Base-by-base conservation (phyloP, 1,284 basidiomycete species). In the Fistulinella staudtii region DNA sequence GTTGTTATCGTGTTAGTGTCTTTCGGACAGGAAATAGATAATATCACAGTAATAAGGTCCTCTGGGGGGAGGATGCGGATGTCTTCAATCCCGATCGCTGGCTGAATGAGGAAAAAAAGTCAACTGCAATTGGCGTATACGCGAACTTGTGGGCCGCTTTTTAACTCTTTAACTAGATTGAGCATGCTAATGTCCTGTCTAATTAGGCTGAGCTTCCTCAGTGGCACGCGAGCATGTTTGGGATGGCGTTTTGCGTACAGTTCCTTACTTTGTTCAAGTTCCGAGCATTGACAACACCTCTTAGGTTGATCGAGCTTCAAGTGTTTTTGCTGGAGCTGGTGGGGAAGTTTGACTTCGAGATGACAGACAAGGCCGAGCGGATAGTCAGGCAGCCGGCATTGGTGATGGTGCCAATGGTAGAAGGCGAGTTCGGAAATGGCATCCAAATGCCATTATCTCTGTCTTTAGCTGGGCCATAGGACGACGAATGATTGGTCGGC, bases 61-160 rank as follows among this genome's bases (percentile, higher is more conserved):
- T 79, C 4, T 79, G 75, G 64, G 77, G 77, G 3, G 57, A 68
- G 9, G 73, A 80, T 49, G 71, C 76, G 0, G 58, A 76, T 29
- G 50, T 53, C 9, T 80, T 70, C 58, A 71, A 76, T 33, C 76
- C 77, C 0, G 64, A 73, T 11, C 73, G 77, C 11, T 79, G 78
- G 71, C 56, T 76, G 34, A 46, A 65, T 15, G 58, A 41, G 21
- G 60, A 66, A 20, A 72, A 67, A 53, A 68, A 63, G 31, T 46
- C 53, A 9, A 55, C 64, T 21, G 58, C 67, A 0, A 55, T 77
- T 11, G 76, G 79, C 2, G 65, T 75, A 4, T 74, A 74, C 44
- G 70, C 67, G 3, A 76, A 77, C 53, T 53, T 79, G 79, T 79
- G 5, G 7, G 52, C 20, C 10, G 11, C 15, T 8, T 11, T 27